Percentiles rank a stretch among this genome's conserved stretches.
These are phyloP conservation scores for Adansonia madagascariensis DNA, from an alignment of 441 rosid genomes.

Conservation along the genomic window DNA sequence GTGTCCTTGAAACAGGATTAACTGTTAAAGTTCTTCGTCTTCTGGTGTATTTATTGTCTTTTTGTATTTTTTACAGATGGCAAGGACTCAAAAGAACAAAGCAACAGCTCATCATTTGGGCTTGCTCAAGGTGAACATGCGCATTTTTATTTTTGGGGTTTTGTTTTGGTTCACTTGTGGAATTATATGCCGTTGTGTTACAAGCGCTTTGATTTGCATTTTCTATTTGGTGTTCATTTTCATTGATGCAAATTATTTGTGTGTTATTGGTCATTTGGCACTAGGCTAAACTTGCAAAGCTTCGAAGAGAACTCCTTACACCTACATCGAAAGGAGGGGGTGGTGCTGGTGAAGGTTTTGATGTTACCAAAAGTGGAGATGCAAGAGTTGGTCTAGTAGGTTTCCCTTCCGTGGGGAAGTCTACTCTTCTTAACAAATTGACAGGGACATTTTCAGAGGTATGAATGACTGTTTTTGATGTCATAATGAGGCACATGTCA, in stretches of 20 bases:
- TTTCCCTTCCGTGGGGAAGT: conserved; percentile 96
- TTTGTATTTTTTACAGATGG: conserved; percentile 58
- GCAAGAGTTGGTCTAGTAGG: conserved; percentile 96
- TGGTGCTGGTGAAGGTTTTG: conserved; percentile 93
- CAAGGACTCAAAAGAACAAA: conserved; percentile 82
- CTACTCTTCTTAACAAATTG: conserved; percentile 86
- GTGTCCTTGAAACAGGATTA: neutral
- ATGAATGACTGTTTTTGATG: conserved; percentile 22
- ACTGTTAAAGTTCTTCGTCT: neutral
- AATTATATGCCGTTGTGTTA: neutral
- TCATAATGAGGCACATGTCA: neutral
- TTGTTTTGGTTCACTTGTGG: neutral
- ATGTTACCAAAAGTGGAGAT: conserved; percentile 96
- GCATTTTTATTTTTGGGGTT: neutral
- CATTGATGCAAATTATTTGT: conserved; percentile 8
- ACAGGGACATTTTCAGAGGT: conserved; percentile 98
- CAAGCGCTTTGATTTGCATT: neutral
- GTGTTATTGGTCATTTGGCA: conserved; percentile 19
- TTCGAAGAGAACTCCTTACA: conserved; percentile 87
- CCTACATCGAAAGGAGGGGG: conserved; percentile 90
- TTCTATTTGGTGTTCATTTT: neutral
- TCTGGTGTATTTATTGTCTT: neutral
- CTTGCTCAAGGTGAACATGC: conserved; percentile 70
- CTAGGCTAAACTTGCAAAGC: conserved; percentile 94
- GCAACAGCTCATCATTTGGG: conserved; percentile 96